These are phyloP conservation scores for Candida nemodendra DNA, from an alignment of 805 yeast species.

Conservation along the genomic window DNA sequence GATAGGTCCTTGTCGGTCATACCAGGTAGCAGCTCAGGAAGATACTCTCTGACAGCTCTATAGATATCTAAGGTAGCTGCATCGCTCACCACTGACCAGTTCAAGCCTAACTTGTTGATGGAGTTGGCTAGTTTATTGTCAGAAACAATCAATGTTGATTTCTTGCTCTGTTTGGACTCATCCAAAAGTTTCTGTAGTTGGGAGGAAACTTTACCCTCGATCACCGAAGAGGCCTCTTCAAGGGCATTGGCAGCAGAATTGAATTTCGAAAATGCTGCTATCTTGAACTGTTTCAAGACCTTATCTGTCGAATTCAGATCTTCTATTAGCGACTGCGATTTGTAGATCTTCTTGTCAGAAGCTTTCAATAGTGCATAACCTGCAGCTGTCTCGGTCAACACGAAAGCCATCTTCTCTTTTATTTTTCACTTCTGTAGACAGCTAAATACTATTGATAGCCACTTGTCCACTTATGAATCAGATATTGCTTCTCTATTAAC, in stretches of 20 bases:
- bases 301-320: conserved; percentile 82
- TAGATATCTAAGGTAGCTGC: conserved; percentile 92
- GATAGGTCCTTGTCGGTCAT: conserved; percentile 77
- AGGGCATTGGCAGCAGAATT: conserved; percentile 92
- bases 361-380: conserved; percentile 98
- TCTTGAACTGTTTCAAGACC: conserved; percentile 86
- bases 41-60: conserved; percentile 92
- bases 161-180: conserved; percentile 75
- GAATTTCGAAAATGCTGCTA: conserved; percentile 94
- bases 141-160: conserved; percentile 83
- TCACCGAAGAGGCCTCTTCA: conserved; percentile 88
- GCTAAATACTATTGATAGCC: no score
- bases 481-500: no score
- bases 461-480: no score
- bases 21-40: conserved; percentile 94
- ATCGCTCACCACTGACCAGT: conserved; percentile 87
- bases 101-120: conserved; percentile 88
- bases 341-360: conserved; percentile 94
- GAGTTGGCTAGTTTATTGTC: conserved; percentile 96
- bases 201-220: conserved; percentile 91
- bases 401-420: conserved; percentile 62
- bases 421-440: conserved; percentile 2
- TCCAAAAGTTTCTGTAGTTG: conserved; percentile 76
- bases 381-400: conserved; percentile 96
- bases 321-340: conserved; percentile 67